Percentiles rank a stretch among this genome's conserved stretches.
Conservation (phyloP, 208 protist species). For the Trypanosoma scelopori region DNA sequence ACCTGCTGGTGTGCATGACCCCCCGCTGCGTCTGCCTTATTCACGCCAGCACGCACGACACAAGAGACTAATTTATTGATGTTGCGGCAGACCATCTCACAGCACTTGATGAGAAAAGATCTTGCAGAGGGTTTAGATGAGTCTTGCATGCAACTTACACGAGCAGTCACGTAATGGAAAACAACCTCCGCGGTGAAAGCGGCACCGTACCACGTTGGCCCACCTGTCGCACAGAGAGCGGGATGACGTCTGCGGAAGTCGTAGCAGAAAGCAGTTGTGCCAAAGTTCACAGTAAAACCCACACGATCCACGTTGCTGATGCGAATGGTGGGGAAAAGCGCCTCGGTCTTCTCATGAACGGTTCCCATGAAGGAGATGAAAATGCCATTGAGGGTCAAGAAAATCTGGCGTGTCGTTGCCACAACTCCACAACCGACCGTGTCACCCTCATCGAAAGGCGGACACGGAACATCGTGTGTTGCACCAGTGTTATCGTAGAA, state of each 20-base stretch:
- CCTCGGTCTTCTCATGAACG: constrained; percentile 36
- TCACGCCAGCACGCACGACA: constrained; percentile 62
- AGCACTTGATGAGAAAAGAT: constrained; percentile 59
- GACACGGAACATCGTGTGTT: constrained; percentile 47
- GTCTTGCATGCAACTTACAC: constrained; percentile 62
- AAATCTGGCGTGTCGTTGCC: constrained; percentile 62
- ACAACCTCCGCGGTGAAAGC: constrained; percentile 71
- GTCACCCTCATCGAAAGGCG: constrained; percentile 70
- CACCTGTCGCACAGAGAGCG: constrained; percentile 33
- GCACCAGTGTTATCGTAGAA: constrained; percentile 70
- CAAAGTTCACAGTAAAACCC: constrained; percentile 85
- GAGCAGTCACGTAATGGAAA: constrained; percentile 74
- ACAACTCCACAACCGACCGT: constrained; percentile 83
- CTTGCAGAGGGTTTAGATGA: constrained; percentile 29
- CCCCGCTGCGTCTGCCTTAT: constrained; percentile 27
- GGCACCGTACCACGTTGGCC: constrained; percentile 78
- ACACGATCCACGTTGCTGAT: constrained; percentile 53
- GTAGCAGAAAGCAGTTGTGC: constrained; percentile 67
- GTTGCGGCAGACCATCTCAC: constrained; percentile 67
- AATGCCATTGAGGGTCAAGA: constrained; percentile 86
- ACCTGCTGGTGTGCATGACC: constrained; percentile 55
- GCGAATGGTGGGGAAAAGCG: constrained; percentile 64
- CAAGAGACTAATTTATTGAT: constrained; percentile 71
- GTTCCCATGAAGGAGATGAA: constrained; percentile 68
- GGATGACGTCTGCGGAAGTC: constrained; percentile 84